Conservation (phyloP, 1,284 basidiomycete genomes). For the Coriolopsis trogii region DNA sequence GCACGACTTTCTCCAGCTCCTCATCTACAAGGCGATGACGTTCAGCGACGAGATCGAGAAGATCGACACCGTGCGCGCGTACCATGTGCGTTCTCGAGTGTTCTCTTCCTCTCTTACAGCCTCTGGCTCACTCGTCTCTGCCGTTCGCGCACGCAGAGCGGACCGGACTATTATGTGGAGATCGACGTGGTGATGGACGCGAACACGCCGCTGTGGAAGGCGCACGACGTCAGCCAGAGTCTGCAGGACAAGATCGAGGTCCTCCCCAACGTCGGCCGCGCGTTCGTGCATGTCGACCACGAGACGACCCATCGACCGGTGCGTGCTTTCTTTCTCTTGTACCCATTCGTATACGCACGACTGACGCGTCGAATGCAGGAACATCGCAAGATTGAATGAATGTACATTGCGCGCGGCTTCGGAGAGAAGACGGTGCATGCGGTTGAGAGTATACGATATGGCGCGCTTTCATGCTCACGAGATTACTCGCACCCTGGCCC, state of each 20-base stretch:
- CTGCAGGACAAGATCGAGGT: constrained; percentile 95
- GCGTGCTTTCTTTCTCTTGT: constrained; percentile 29
- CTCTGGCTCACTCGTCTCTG: not conserved
- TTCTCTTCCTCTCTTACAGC: not conserved
- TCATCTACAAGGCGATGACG: constrained; percentile 92
- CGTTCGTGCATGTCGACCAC: constrained; percentile 94
- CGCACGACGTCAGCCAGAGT: constrained; percentile 91
- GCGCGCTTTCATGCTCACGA: too few relatives aligned
- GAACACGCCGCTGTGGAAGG: constrained; percentile 87
- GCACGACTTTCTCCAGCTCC: constrained; percentile 86
- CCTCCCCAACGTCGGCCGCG: constrained; percentile 88
- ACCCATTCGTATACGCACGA: not conserved
- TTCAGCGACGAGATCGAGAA: constrained; percentile 86
- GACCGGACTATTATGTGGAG: constrained; percentile 89
- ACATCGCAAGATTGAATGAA: constrained; percentile 37
- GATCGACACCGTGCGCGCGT: constrained; percentile 88
- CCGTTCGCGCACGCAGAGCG: constrained; percentile 47
- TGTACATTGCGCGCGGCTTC: too few relatives aligned
- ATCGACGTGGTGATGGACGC: constrained; percentile 94
- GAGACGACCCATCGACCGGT: constrained; percentile 87
- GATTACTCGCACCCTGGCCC: too few relatives aligned
- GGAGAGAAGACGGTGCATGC: too few relatives aligned
- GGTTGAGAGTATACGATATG: too few relatives aligned
- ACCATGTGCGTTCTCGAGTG: constrained; percentile 61
- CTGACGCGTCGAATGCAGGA: constrained; percentile 28